A percentile compares a stretch with the other conserved stretches of the same genome.
These are phyloP conservation scores for Claviceps sp. DNA, from an alignment of 2,329 filamentous ascomycete species.

Conservation along the genomic window DNA sequence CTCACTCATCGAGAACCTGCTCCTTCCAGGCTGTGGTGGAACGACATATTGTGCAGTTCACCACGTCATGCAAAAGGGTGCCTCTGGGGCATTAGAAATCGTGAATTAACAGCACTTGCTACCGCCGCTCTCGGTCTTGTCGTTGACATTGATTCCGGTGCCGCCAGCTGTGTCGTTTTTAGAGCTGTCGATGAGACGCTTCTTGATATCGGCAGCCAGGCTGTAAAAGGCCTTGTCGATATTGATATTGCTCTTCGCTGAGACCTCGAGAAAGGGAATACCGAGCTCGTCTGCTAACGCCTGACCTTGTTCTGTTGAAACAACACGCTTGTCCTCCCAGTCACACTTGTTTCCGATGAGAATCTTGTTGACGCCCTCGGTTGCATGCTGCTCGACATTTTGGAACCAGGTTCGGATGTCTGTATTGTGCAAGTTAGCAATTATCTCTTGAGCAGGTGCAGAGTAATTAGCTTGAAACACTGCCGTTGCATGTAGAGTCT, in stretches of 20 bases:
- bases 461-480: background rate
- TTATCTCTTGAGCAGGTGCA: background rate
- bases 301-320: slow-evolving; percentile 87
- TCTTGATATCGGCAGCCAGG: slow-evolving; percentile 94
- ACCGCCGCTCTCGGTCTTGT: slow-evolving; percentile 41
- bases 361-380: slow-evolving; percentile 98
- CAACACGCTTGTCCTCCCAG: slow-evolving; percentile 97
- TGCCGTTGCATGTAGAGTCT: no score
- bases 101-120: slow-evolving; percentile 45
- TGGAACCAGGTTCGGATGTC: slow-evolving; percentile 99
- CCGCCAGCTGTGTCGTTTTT: slow-evolving; percentile 54
- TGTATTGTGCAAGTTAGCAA: slow-evolving; percentile 23
- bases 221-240: slow-evolving; percentile 98
- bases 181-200: slow-evolving; percentile 84
- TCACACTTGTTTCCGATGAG: slow-evolving; percentile 99
- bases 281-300: slow-evolving; percentile 88
- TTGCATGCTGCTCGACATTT: slow-evolving; percentile 96
- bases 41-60: background rate
- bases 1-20: background rate
- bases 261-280: slow-evolving; percentile 96
- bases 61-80: background rate
- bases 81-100: background rate
- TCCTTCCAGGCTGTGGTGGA: background rate
- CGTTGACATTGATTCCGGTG: slow-evolving; percentile 55
- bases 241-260: slow-evolving; percentile 98